phyloP scores from a whole-genome alignment of 257 asterid species.

The Sherardia arvensis region DNA sequence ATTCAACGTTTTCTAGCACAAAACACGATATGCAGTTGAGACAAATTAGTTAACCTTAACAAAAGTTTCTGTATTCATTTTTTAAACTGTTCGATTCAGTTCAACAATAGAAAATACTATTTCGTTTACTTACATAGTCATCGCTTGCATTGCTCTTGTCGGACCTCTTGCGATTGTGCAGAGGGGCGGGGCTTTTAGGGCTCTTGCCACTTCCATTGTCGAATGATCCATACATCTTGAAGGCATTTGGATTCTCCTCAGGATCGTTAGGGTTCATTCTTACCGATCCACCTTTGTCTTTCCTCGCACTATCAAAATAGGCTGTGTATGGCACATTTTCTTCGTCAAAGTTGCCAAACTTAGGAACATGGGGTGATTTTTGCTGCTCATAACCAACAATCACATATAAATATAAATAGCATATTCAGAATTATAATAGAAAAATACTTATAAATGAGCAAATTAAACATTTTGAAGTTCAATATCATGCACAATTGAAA shows the following conservation, averaged over 20 bases:
- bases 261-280: conserved; percentile 77
- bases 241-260: conserved; percentile 62
- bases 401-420: not conserved
- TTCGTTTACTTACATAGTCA: conserved; percentile 35
- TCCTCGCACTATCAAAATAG: conserved; percentile 65
- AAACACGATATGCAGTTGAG: too few species aligned
- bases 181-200: not conserved
- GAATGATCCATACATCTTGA: conserved; percentile 12
- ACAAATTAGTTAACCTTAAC: too few species aligned
- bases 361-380: conserved; percentile 45
- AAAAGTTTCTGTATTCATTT: too few species aligned
- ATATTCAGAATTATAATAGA: too few species aligned
- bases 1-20: too few species aligned
- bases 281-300: conserved; percentile 30
- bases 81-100: too few species aligned
- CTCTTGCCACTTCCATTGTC: not conserved
- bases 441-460: too few species aligned
- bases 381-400: conserved; percentile 19
- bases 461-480: too few species aligned
- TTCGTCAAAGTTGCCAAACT: conserved; percentile 73
- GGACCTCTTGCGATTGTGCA: conserved; percentile 14
- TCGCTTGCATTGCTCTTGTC: conserved; percentile 18
- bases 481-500: too few species aligned
- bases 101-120: too few species aligned
- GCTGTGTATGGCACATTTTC: conserved; percentile 66